Conservation (phyloP, 169 alveolate species). For the Plasmodium chabaudi region DNA sequence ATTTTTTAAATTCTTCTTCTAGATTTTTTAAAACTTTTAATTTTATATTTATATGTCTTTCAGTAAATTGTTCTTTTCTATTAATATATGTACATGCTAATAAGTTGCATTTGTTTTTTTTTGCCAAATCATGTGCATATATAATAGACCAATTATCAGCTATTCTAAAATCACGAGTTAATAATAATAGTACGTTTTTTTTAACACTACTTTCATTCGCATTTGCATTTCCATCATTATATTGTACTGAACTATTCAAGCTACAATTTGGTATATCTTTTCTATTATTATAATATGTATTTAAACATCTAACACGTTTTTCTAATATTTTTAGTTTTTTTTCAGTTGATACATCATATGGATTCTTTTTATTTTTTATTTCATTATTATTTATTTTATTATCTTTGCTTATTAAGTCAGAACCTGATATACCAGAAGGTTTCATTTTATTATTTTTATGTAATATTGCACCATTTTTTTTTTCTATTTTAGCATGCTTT, state of each 20-base stretch:
- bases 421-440: background rate
- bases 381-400: slow-evolving; percentile 1
- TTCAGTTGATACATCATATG: slow-evolving; percentile 41
- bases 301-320: slow-evolving; percentile 39
- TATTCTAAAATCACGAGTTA: slow-evolving; percentile 57
- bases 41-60: slow-evolving; percentile 42
- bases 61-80: slow-evolving; percentile 52
- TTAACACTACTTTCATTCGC: background rate
- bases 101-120: slow-evolving; percentile 23
- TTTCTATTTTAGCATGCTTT: background rate
- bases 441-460: background rate
- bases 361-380: slow-evolving; percentile 44
- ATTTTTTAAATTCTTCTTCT: slow-evolving; percentile 34
- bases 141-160: slow-evolving; percentile 50
- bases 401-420: background rate
- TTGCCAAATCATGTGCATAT: slow-evolving; percentile 52
- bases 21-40: slow-evolving; percentile 59
- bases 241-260: background rate
- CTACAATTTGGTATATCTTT: slow-evolving; percentile 6
- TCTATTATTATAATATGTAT: slow-evolving; percentile 25
- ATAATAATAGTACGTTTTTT: slow-evolving; percentile 19
- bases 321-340: slow-evolving; percentile 28
- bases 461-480: background rate
- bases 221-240: background rate
- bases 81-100: slow-evolving; percentile 55